phyloP scores from a whole-genome alignment of 2,329 filamentous ascomycete species.

The Epichloe gansuensis region DNA sequence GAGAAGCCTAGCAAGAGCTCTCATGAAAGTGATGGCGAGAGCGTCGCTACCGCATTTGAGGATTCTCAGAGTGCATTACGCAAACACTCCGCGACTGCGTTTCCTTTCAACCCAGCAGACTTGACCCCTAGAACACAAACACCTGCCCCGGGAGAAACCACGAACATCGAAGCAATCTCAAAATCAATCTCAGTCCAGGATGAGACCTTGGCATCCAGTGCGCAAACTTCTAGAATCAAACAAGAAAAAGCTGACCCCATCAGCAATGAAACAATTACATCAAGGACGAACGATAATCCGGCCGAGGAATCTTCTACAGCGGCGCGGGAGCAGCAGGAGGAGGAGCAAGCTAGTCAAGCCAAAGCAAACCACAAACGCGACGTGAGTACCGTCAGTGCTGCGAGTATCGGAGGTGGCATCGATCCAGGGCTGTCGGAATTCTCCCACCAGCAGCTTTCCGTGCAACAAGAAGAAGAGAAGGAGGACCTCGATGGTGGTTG shows the following conservation, averaged over 20 bases:
- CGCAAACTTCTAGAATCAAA: neutral
- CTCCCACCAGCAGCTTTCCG: conserved; percentile 72
- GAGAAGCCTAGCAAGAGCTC: neutral
- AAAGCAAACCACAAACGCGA: conserved; percentile 23
- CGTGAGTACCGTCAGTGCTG: conserved; percentile 24
- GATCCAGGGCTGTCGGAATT: conserved; percentile 55
- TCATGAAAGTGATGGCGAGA: conserved; percentile 17
- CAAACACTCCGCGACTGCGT: neutral
- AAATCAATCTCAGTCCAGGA: neutral
- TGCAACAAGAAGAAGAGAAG: conserved; percentile 40
- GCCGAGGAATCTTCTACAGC: neutral
- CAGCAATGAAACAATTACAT: neutral
- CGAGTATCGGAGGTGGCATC: conserved; percentile 11
- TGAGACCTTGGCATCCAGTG: neutral
- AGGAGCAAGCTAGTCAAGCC: conserved; percentile 2
- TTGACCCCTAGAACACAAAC: conserved; percentile 2
- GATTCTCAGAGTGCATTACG: conserved; percentile 21
- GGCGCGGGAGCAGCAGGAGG: neutral
- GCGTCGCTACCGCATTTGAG: conserved; percentile 26
- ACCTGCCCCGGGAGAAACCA: neutral
- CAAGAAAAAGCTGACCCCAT: neutral
- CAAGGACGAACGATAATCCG: neutral
- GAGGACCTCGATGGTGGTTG: conserved; percentile 57
- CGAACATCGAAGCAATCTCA: neutral
- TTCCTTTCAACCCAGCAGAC: neutral